Base-by-base conservation (phyloP, 2,329 filamentous ascomycete genomes). In the Fusarium chlamydosporum region DNA sequence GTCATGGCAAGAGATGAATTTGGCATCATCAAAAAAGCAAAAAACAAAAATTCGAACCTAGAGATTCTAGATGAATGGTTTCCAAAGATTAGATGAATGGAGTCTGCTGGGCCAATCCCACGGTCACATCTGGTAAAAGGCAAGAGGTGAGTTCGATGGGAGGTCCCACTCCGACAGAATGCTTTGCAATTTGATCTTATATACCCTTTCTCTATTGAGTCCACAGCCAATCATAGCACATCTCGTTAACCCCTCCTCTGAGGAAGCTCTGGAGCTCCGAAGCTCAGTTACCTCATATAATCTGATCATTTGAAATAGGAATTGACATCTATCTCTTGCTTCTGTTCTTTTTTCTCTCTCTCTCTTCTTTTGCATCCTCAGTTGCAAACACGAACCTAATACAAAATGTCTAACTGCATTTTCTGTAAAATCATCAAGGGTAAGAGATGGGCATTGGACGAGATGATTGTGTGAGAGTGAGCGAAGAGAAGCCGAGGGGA, bases 391-490 rank as follows among this genome's bases (percentile, higher is more conserved):
- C 27, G 7, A 20, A 29, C 11, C 3, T 7, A 40, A 16, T 7
- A 13, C 48, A 63, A 42, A 18, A 73, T 72, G 71, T 52, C 68
- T 23, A 60, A 91, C 68, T 99, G 96, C 79, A 93, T 98, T 77
- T 99, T 99, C 84, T 99, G 96, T 87, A 97, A 93, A 81, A 98
- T 99, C 79, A 91, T 99, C 84, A 96, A 97, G 87, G 95, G 95
- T 85, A 76, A 70, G 68, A 64, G 31, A 48, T 20, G 31, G 35
- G 15, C 47, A 55, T 31, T 53, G 53, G 7, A 42, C 20, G 53
- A 38, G 16, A 38, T 29, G 50, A 42, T 27, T 45, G 40, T 46
- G 56, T 40, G 29, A 42, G 41, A 45, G 29, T 37, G 27, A 56
- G 31, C 50, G 26, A 42, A 37, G 46, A 56, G 56, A 41, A 43